A percentile compares a stretch with the other conserved stretches of the same genome.
Evolutionary conservation across 257 asterid species (phyloP).

Genomic region (Lavandula angustifolia): DNA sequence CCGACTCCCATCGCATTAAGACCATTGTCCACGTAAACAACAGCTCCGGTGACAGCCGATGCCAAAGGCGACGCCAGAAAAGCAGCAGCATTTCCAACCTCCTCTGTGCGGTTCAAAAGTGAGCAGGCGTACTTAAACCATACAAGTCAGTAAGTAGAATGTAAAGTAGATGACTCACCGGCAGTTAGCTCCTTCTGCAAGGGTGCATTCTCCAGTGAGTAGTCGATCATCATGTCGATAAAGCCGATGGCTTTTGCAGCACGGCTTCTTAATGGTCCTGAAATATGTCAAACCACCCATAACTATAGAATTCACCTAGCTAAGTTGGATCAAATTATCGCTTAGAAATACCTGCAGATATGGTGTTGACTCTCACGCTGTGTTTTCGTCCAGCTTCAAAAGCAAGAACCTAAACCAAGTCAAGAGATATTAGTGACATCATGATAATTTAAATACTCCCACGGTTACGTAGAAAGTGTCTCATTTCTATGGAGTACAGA

Average conservation of each 20-base stretch:
- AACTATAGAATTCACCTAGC: background rate
- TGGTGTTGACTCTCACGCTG: slow-evolving; percentile 85
- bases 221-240: slow-evolving; percentile 97
- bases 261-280: slow-evolving; percentile 97
- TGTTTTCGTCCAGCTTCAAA: slow-evolving; percentile 94
- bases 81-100: slow-evolving; percentile 83
- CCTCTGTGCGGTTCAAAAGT: slow-evolving; percentile 46
- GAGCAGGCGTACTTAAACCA: too few relatives aligned
- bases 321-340: background rate
- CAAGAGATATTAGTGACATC: slow-evolving; percentile 22
- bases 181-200: slow-evolving; percentile 90
- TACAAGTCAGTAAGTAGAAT: too few relatives aligned
- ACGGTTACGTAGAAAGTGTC: too few relatives aligned
- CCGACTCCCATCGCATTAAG: slow-evolving; percentile 91
- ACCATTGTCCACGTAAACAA: slow-evolving; percentile 83
- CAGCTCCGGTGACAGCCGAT: slow-evolving; percentile 85
- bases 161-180: too few relatives aligned
- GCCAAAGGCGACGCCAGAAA: slow-evolving; percentile 83
- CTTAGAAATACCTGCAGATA: slow-evolving; percentile 76
- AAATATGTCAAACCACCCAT: slow-evolving; percentile 4
- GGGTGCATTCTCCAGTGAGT: slow-evolving; percentile 87
- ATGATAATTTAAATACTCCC: too few relatives aligned
- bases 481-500: too few relatives aligned
- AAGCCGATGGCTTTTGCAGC: slow-evolving; percentile 99
- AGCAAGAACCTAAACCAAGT: slow-evolving; percentile 69